Conservation (phyloP, 768 basidiomycete genomes). For the Lentinula lateritia region DNA sequence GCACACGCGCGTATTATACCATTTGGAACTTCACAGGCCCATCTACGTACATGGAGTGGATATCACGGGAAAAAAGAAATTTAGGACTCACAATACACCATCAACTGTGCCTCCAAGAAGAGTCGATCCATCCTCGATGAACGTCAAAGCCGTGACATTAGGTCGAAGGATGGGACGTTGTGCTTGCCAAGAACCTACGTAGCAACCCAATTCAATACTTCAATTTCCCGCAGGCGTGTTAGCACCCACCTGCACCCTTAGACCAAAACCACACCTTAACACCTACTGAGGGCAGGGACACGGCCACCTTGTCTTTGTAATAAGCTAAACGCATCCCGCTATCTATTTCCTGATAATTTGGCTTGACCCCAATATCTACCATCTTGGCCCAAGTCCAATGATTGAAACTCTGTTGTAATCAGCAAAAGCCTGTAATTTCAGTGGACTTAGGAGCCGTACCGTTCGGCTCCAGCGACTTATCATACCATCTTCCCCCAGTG, state of each 20-base stretch:
- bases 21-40: conserved; percentile 66
- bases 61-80: neutral
- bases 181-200: conserved; percentile 53
- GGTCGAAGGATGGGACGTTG: conserved; percentile 61
- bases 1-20: conserved; percentile 57
- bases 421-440: neutral
- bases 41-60: conserved; percentile 29
- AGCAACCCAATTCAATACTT: neutral
- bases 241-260: conserved; percentile 34
- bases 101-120: conserved; percentile 67
- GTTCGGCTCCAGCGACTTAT: conserved; percentile 55
- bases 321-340: conserved; percentile 47
- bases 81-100: conserved; percentile 49
- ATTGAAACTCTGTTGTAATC: conserved; percentile 31
- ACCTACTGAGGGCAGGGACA: conserved; percentile 52
- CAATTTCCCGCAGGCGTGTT: neutral
- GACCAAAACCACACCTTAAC: conserved; percentile 63
- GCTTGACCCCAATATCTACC: conserved; percentile 42
- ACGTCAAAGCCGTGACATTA: conserved; percentile 59
- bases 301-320: conserved; percentile 51
- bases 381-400: conserved; percentile 54
- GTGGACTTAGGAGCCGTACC: conserved; percentile 28
- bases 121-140: conserved; percentile 58
- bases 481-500: conserved; percentile 52
- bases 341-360: conserved; percentile 24